A percentile compares a stretch with the other conserved stretches of the same genome.
phyloP scores from a whole-genome alignment of 2,329 filamentous ascomycete species.

The Trichoderma sp. region DNA sequence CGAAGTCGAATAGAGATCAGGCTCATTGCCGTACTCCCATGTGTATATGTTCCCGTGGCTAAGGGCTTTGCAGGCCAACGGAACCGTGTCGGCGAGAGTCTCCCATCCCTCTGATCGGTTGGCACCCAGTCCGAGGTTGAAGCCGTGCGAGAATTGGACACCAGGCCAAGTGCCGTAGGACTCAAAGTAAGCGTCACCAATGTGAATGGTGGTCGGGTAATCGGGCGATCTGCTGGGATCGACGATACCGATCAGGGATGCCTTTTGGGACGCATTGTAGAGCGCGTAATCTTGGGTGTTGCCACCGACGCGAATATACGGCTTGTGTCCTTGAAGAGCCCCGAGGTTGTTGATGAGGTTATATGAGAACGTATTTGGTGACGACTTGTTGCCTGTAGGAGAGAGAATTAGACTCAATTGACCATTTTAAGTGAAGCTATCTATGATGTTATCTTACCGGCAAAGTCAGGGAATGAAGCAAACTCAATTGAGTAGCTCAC shows the following conservation, averaged over 20 bases:
- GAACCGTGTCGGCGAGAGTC: constrained; percentile 52
- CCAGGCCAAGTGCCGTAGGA: constrained; percentile 57
- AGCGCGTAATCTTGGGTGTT: constrained; percentile 66
- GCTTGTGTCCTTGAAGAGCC: constrained; percentile 53
- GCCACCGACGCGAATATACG: constrained; percentile 62
- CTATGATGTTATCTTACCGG: constrained; percentile 31
- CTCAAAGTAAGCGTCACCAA: constrained; percentile 62
- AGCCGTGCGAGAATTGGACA: constrained; percentile 58
- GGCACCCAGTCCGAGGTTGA: constrained; percentile 54
- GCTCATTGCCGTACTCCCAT: constrained; percentile 55
- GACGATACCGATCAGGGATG: constrained; percentile 51
- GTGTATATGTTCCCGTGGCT: constrained; percentile 47
- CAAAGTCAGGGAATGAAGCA: constrained; percentile 51
- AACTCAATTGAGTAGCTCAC: constrained; percentile 53
- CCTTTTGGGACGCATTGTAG: constrained; percentile 51
- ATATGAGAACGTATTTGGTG: constrained; percentile 59
- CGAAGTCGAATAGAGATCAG: constrained; percentile 54
- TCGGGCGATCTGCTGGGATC: constrained; percentile 50
- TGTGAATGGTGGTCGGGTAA: constrained; percentile 59
- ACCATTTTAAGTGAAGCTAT: neutral
- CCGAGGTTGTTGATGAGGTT: constrained; percentile 58
- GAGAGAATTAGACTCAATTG: neutral
- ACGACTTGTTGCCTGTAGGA: constrained; percentile 46
- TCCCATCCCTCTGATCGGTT: constrained; percentile 51
- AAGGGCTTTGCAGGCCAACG: constrained; percentile 56